Conservation (phyloP, 1,284 basidiomycete species). For the Cutaneotrichosporon sp. region DNA sequence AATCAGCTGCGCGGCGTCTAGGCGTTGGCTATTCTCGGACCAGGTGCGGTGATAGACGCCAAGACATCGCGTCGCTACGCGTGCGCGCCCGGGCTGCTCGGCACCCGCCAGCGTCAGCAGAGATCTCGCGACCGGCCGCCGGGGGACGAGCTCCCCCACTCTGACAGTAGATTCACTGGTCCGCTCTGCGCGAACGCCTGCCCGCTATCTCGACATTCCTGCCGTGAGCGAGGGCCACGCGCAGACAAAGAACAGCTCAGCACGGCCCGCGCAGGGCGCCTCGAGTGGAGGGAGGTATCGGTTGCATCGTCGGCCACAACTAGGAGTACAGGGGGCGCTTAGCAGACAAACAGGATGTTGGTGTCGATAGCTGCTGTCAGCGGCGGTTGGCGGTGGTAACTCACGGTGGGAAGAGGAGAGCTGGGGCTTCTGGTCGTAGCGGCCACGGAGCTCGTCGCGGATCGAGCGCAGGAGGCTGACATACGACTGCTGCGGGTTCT, state of each 20-base stretch:
- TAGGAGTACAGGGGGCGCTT: slow-evolving; percentile 6
- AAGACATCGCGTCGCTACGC: background rate
- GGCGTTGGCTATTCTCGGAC: background rate
- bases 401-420: slow-evolving; percentile 58
- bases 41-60: background rate
- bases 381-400: slow-evolving; percentile 44
- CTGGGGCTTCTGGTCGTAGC: slow-evolving; percentile 86
- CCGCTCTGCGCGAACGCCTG: too few species aligned
- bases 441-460: slow-evolving; percentile 59
- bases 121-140: too few species aligned
- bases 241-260: background rate
- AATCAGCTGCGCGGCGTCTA: too few species aligned
- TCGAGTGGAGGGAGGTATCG: background rate
- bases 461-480: slow-evolving; percentile 73
- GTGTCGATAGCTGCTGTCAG: slow-evolving; percentile 37
- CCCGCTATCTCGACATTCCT: background rate
- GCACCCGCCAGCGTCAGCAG: background rate
- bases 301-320: slow-evolving; percentile 3
- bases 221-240: background rate
- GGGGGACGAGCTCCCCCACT: too few species aligned
- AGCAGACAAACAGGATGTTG: slow-evolving; percentile 33
- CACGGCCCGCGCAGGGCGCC: background rate
- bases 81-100: background rate
- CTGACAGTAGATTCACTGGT: too few species aligned
- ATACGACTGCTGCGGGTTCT: slow-evolving; percentile 74